Conservation (phyloP, 768 basidiomycete species). For the Suillus placidus region DNA sequence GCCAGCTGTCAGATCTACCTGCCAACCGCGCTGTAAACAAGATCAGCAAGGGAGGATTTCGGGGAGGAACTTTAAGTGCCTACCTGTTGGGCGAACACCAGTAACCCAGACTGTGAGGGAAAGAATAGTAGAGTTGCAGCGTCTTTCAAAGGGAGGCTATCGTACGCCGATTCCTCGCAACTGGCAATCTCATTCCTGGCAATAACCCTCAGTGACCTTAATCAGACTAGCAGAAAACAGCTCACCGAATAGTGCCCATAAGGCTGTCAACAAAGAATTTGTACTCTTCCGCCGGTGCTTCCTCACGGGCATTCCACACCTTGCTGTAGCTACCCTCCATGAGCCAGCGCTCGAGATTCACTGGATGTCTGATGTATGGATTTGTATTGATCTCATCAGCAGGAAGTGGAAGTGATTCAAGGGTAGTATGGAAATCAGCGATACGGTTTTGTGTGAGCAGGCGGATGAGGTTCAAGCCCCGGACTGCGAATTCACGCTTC, state of each 20-base stretch:
- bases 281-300: constrained; percentile 93
- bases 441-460: constrained; percentile 95
- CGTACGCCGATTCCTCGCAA: constrained; percentile 93
- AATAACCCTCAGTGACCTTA: constrained; percentile 10
- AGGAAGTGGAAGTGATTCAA: constrained; percentile 82
- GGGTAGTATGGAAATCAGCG: constrained; percentile 95
- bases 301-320: constrained; percentile 93
- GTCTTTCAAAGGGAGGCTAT: constrained; percentile 86
- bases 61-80: constrained; percentile 20
- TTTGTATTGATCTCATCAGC: constrained; percentile 70
- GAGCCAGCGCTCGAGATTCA: constrained; percentile 93
- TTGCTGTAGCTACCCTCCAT: constrained; percentile 99
- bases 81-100: constrained; percentile 82
- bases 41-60: not conserved
- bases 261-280: constrained; percentile 91
- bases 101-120: constrained; percentile 74
- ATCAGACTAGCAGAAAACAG: constrained; percentile 7
- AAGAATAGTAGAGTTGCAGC: constrained; percentile 93
- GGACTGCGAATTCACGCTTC: constrained; percentile 83
- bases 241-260: constrained; percentile 91
- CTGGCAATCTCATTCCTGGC: constrained; percentile 93
- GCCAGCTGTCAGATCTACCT: constrained; percentile 70
- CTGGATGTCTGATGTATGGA: constrained; percentile 79
- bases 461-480: constrained; percentile 92
- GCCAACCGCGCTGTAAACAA: constrained; percentile 72